Base-by-base conservation (phyloP, 495 filamentous ascomycete species). In the Acidomyces sp. region DNA sequence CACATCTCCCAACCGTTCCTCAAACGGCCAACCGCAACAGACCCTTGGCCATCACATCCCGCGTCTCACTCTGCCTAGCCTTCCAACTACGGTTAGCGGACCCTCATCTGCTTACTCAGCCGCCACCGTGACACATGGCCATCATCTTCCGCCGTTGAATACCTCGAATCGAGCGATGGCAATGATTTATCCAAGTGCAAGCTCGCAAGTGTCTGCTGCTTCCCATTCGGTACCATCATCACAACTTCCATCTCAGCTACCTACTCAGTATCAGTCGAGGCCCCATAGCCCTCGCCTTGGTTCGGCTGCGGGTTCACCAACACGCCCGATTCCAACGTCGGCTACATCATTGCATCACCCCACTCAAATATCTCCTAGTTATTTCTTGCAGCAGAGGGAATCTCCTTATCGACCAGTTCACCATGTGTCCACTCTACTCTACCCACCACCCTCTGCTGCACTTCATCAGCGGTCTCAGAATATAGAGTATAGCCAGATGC, bases 391-490 rank as follows among this genome's bases (percentile, higher is more conserved):
- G 23, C 71, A 80, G 46, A 64, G 80, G 16, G 74, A 72, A 45
- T 96, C 92, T 34, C 90, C 90, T 1, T 97, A 96, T 60, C 82
- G 80, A 45, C 90, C 90, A 3, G 77, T 97, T 20, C 80, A 87
- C 38, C 71, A 78, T 38, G 83, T 95, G 37, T 84, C 85, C 46
- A 93, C 85, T 3, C 69, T 97, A 15, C 69, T 95, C 13, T 82
- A 90, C 21, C 90, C 88, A 10, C 84, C 90, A 35, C 82, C 85
- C 0, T 82, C 83, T 11, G 69, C 74, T 0, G 82, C 84, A 9
- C 70, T 93, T 33, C 74, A 86, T 34, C 77, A 83, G 47, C 78
- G 81, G 42, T 55, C 74, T 56, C 67, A 67, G 44, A 64, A 62
- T 43, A 47, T 80, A 56, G 56, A 71, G 40, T 65, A 80, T 56